phyloP scores from a whole-genome alignment of 768 basidiomycete species.

The Leccinellum rugosiceps region DNA sequence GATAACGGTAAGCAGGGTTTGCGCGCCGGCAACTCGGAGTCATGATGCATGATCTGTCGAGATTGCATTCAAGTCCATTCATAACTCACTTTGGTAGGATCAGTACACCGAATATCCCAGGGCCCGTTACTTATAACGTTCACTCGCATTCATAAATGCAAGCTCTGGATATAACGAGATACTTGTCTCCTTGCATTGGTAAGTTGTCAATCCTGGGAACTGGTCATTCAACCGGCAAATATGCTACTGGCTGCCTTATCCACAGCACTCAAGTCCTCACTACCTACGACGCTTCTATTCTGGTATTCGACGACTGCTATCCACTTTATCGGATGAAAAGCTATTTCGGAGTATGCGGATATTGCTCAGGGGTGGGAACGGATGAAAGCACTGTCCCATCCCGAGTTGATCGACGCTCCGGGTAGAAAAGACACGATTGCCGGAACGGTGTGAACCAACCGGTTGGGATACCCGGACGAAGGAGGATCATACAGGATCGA shows the following conservation, averaged over 20 bases:
- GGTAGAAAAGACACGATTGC: neutral
- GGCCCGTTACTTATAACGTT: neutral
- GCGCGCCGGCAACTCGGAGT: neutral
- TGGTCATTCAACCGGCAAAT: neutral
- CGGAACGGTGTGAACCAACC: neutral
- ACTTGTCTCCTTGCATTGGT: neutral
- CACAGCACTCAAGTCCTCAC: neutral
- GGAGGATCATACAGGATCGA: neutral
- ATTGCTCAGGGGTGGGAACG: neutral
- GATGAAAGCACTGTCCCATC: neutral
- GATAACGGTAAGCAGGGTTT: neutral
- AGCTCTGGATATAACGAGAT: neutral
- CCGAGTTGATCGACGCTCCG: neutral
- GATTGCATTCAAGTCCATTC: no score
- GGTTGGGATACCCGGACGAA: neutral
- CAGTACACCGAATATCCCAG: neutral
- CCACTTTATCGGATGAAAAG: neutral
- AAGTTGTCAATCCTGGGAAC: neutral
- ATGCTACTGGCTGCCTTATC: neutral
- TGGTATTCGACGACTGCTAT: neutral
- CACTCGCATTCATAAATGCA: neutral
- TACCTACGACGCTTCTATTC: neutral
- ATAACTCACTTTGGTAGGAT: no score
- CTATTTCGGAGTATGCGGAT: neutral
- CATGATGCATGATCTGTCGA: no score